phyloP scores from a whole-genome alignment of 352 stramenopile species.

The Phytopythium montanum region DNA sequence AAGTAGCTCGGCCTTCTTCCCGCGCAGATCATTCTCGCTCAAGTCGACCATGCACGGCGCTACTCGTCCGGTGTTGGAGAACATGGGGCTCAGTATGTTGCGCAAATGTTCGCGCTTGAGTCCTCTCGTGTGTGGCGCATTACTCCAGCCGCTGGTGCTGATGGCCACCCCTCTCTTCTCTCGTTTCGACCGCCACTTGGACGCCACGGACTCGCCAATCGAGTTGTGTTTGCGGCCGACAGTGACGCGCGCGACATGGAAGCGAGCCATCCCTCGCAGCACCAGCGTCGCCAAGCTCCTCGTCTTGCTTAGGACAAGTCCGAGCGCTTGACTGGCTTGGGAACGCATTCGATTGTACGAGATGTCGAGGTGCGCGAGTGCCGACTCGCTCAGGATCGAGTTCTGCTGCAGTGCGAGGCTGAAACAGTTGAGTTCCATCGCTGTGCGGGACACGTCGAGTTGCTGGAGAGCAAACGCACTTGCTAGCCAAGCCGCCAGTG shows the following conservation, averaged over 20 bases:
- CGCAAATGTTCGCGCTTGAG: slow-evolving; percentile 25
- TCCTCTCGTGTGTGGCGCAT: slow-evolving; percentile 19
- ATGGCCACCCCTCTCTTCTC: not conserved
- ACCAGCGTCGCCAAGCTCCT: slow-evolving; percentile 58
- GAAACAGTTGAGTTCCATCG: slow-evolving; percentile 52
- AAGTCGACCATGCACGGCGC: slow-evolving; percentile 51
- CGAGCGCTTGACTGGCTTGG: slow-evolving; percentile 45
- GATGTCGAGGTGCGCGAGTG: slow-evolving; percentile 51
- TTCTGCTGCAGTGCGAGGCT: slow-evolving; percentile 60
- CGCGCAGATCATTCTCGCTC: slow-evolving; percentile 73
- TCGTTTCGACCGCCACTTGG: not conserved
- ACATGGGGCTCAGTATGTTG: slow-evolving; percentile 63
- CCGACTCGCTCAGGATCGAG: slow-evolving; percentile 59
- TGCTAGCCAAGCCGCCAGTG: slow-evolving; percentile 52
- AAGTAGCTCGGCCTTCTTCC: slow-evolving; percentile 37
- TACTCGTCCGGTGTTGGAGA: slow-evolving; percentile 44
- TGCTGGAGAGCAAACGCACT: slow-evolving; percentile 46
- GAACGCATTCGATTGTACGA: slow-evolving; percentile 66
- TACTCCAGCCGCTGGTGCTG: slow-evolving; percentile 1
- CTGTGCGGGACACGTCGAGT: slow-evolving; percentile 57
- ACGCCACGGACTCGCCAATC: not conserved
- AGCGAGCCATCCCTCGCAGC: slow-evolving; percentile 52
- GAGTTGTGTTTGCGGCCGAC: slow-evolving; percentile 1
- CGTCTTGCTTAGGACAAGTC: slow-evolving; percentile 59
- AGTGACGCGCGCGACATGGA: slow-evolving; percentile 9